Evolutionary conservation across 1,284 basidiomycete species (phyloP).

Genomic region (Takashimella koratensis): DNA sequence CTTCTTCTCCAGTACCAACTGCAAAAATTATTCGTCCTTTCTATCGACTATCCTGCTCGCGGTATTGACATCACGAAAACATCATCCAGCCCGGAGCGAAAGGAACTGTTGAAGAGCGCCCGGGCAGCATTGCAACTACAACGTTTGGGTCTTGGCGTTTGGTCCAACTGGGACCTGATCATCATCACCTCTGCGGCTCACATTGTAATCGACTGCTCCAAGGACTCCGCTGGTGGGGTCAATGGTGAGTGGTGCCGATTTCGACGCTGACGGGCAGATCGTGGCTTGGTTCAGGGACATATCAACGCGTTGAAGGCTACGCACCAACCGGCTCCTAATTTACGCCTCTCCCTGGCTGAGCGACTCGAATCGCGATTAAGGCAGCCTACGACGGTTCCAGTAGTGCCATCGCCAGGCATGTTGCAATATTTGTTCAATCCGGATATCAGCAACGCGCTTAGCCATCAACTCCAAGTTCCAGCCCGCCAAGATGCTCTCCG

Average conservation of each 20-base stretch:
- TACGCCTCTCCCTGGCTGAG: neutral
- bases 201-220: slow-evolving; percentile 4
- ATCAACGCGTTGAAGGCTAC: slow-evolving; percentile 3
- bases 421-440: neutral
- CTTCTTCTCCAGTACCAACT: slow-evolving; percentile 9
- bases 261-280: neutral
- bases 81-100: neutral
- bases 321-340: slow-evolving; percentile 4
- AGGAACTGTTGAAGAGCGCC: neutral
- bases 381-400: neutral
- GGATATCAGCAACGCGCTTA: neutral
- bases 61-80: neutral
- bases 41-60: neutral
- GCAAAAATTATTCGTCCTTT: slow-evolving; percentile 10
- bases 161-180: slow-evolving; percentile 11
- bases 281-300: slow-evolving; percentile 4
- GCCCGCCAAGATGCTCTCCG: neutral
- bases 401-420: neutral
- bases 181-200: slow-evolving; percentile 5
- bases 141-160: slow-evolving; percentile 7
- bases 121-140: slow-evolving; percentile 5
- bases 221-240: neutral
- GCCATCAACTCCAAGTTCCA: neutral
- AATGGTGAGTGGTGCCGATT: slow-evolving; percentile 1
- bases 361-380: neutral